A percentile compares a stretch with the other conserved stretches of the same genome.
These are phyloP conservation scores for Alternaria consortialis DNA, from an alignment of 2,329 filamentous ascomycete genomes.

Conservation along the genomic window DNA sequence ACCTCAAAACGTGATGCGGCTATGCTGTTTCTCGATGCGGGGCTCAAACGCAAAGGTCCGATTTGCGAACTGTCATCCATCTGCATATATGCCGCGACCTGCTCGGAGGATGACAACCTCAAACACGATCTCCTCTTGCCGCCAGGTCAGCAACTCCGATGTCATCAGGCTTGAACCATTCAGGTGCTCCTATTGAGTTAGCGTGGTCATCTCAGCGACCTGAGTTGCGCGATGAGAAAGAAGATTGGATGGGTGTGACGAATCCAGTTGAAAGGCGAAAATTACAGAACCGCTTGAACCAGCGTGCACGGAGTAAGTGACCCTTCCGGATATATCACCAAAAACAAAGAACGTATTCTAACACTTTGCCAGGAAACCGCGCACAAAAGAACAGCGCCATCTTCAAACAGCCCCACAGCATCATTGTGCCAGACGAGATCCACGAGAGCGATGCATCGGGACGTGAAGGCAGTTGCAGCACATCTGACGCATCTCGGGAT, in stretches of 20 bases:
- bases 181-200: constrained; percentile 7
- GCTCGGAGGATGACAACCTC: background rate
- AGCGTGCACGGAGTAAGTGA: constrained; percentile 24
- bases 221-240: constrained; percentile 13
- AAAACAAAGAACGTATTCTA: background rate
- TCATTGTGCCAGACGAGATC: background rate
- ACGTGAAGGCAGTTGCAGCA: constrained; percentile 1
- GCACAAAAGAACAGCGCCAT: background rate
- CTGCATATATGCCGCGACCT: constrained; percentile 4
- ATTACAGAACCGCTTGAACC: constrained; percentile 32
- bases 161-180: background rate
- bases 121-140: background rate
- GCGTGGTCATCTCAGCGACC: constrained; percentile 23
- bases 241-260: constrained; percentile 33
- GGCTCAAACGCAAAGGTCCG: background rate
- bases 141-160: constrained; percentile 6
- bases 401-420: background rate
- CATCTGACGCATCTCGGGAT: background rate
- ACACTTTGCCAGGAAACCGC: background rate
- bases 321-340: background rate
- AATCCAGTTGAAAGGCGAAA: constrained; percentile 24
- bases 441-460: background rate
- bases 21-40: background rate
- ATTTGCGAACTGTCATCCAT: constrained; percentile 4
- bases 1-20: background rate